Evolutionary conservation across 108 stramenopile genomes (phyloP).

Genomic region (Fragilaria crotonensis): DNA sequence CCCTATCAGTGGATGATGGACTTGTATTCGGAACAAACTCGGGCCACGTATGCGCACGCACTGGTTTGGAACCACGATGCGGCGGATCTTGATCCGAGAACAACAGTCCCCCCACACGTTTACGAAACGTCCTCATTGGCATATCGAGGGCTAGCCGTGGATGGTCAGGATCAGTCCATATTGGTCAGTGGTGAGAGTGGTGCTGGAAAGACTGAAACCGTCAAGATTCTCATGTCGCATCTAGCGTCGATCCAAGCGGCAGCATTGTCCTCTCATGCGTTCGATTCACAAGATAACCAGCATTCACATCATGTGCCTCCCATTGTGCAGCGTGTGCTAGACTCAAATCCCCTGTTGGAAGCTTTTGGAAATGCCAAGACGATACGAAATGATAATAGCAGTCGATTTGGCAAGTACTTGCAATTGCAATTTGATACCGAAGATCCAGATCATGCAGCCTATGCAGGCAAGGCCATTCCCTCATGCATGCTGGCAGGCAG

Average conservation of each 20-base stretch:
- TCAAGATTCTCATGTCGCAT: constrained; percentile 87
- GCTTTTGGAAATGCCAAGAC: constrained; percentile 92
- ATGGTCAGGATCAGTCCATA: constrained; percentile 68
- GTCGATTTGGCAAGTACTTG: constrained; percentile 88
- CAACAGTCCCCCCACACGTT: constrained; percentile 62
- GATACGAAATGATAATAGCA: constrained; percentile 80
- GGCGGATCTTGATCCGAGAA: constrained; percentile 43
- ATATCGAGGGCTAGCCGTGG: constrained; percentile 60
- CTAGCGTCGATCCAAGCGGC: constrained; percentile 63
- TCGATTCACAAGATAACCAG: constrained; percentile 11
- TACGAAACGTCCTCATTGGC: constrained; percentile 78
- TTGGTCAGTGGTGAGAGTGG: constrained; percentile 86
- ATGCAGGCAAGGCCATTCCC: constrained; percentile 27
- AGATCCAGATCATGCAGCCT: constrained; percentile 26
- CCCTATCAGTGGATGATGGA: constrained; percentile 80
- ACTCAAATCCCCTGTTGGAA: constrained; percentile 89
- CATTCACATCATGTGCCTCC: no score
- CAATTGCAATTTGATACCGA: constrained; percentile 76
- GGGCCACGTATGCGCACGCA: constrained; percentile 49
- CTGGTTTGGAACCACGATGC: constrained; percentile 55
- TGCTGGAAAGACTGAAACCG: constrained; percentile 92
- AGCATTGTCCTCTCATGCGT: background rate
- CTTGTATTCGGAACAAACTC: constrained; percentile 52
- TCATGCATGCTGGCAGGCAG: constrained; percentile 54
- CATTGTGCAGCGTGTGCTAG: constrained; percentile 75